Base-by-base conservation (phyloP, 2,329 filamentous ascomycete genomes). In the Cladobotryum protrusum region DNA sequence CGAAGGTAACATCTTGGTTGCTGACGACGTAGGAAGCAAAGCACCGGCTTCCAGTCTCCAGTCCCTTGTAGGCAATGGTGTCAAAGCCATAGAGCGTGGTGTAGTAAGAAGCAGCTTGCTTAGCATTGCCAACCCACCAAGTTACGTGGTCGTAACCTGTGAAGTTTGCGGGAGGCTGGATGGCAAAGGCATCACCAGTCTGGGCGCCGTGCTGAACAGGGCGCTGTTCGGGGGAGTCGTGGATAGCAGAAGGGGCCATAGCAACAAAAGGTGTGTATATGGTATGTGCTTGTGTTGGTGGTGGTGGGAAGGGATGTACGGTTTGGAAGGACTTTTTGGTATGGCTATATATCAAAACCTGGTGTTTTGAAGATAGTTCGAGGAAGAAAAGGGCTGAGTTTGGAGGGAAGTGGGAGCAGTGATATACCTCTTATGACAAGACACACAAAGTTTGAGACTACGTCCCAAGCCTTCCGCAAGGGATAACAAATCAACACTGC, bases 91-190 rank as follows among this genome's bases (percentile, higher is more conserved):
- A 90, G 57, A 90, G 86, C 11, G 82, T 85, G 58, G 86, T 85
- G 72, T 96, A 96, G 73, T 89, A 96, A 13, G 86, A 80, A 36
- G 91, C 91, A 3, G 90, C 89, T 74, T 96, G 91, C 72, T 96
- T 96, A 60, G 92, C 91, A 66, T 97, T 97, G 65, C 91, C 90
- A 29, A 96, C 92, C 74, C 89, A 96, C 91, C 91, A 96, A 59
- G 89, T 91, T 50, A 96, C 81, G 69, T 96, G 88, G 71, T 96
- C 89, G 67, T 96, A 96, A 63, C 89, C 90, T 54, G 82, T 81
- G 73, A 95, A 91, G 64, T 76, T 78, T 60, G 49, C 57, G 60
- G 72, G 59, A 59, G 75, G 71, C 60, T 78, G 74, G 43, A 81
- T 72, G 53, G 77, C 74, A 60, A 74, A 78, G 60, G 79, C 74